These are phyloP conservation scores for Fusarium virguliforme DNA, from an alignment of 2,329 filamentous ascomycete species.

Conservation along the genomic window DNA sequence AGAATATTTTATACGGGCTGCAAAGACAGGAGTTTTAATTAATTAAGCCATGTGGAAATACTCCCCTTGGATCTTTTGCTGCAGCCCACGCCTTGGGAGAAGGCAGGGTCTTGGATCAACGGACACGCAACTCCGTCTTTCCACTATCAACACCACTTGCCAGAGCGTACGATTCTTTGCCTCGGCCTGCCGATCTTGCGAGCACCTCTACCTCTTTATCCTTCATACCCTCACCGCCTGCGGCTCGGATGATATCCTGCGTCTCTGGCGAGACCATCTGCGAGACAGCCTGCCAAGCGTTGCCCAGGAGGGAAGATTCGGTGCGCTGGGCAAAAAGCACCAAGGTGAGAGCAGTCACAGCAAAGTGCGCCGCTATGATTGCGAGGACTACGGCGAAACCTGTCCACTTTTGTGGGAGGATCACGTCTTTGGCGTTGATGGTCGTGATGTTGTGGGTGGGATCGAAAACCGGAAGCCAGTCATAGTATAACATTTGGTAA, in stretches of 20 bases:
- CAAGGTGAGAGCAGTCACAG: neutral
- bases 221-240: slow-evolving; percentile 2
- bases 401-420: slow-evolving; percentile 14
- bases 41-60: too few relatives aligned
- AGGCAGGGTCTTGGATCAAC: neutral
- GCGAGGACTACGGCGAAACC: neutral
- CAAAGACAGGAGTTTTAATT: too few relatives aligned
- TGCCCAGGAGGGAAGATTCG: neutral
- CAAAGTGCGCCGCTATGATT: neutral
- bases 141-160: neutral
- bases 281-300: slow-evolving; percentile 31
- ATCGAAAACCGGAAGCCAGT: slow-evolving; percentile 10
- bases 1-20: too few relatives aligned
- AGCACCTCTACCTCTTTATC: slow-evolving; percentile 18
- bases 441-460: accelerated
- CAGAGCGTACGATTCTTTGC: neutral
- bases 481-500: slow-evolving; percentile 35
- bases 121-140: neutral
- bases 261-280: slow-evolving; percentile 30
- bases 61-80: too few relatives aligned
- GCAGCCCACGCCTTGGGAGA: too few relatives aligned
- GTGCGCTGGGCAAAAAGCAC: slow-evolving; percentile 22
- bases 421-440: neutral
- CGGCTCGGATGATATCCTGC: slow-evolving; percentile 7
- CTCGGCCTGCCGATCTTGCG: neutral